Evolutionary conservation across 257 asterid genomes (phyloP).

Genomic region (Nicotiana noctiflora): DNA sequence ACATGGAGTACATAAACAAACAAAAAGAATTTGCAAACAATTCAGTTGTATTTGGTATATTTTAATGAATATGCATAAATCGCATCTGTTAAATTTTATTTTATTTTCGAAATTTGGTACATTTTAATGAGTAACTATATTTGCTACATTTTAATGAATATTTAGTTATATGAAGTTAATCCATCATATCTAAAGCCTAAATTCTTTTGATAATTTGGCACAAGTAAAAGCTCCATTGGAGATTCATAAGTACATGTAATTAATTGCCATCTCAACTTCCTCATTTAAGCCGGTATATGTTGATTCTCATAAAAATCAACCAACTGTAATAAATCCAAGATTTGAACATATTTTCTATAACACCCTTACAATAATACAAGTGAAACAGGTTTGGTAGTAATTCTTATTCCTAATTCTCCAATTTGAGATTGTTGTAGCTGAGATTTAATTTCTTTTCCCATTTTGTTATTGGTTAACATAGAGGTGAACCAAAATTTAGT

Average conservation of each 20-base stretch:
- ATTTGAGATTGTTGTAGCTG: background rate
- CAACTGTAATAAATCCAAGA: background rate
- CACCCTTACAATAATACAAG: background rate
- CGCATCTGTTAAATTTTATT: background rate
- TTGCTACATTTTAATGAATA: background rate
- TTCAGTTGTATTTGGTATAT: background rate
- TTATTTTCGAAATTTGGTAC: background rate
- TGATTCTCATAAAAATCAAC: background rate
- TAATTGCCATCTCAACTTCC: background rate
- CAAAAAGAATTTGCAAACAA: background rate
- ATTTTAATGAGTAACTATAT: background rate
- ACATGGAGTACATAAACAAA: background rate
- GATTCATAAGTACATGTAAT: background rate
- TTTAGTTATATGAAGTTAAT: background rate
- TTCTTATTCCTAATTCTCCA: background rate
- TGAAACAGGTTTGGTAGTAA: background rate
- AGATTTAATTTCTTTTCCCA: background rate
- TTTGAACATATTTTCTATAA: background rate
- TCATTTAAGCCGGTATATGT: background rate
- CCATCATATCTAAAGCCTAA: background rate
- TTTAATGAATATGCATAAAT: background rate
- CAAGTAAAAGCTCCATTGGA: background rate
- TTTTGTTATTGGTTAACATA: background rate
- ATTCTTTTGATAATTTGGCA: background rate
- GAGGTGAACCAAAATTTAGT: background rate